Evolutionary conservation across 2,329 filamentous ascomycete genomes (phyloP).

Genomic region (Venturia nashicola): DNA sequence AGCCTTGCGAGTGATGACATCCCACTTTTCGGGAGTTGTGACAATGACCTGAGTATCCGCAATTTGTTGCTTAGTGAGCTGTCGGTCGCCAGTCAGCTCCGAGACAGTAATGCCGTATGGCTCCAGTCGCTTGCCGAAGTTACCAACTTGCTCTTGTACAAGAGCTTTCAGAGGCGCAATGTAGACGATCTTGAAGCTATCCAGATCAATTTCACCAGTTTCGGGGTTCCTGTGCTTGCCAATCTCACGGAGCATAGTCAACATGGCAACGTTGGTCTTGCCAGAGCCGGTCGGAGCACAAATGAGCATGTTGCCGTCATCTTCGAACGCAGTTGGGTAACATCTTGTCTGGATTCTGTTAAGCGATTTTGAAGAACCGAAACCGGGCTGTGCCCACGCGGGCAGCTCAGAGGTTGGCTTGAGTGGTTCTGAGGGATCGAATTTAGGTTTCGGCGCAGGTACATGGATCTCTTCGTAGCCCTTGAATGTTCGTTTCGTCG

Average conservation of each 20-base stretch:
- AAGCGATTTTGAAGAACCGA: conserved; percentile 72
- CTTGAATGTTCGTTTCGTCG: conserved; percentile 90
- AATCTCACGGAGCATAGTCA: conserved; percentile 90
- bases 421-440: conserved; percentile 60
- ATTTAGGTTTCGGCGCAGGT: conserved; percentile 77
- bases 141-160: conserved; percentile 95
- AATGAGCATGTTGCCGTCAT: conserved; percentile 95
- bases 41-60: conserved; percentile 96
- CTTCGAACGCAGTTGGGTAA: conserved; percentile 77
- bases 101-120: conserved; percentile 84
- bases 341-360: conserved; percentile 96
- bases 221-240: conserved; percentile 83
- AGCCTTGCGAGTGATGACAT: conserved; percentile 95
- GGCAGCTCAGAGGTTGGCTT: conserved; percentile 78
- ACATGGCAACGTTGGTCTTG: conserved; percentile 98
- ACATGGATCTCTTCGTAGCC: conserved; percentile 98
- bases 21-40: conserved; percentile 97
- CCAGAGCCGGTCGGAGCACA: conserved; percentile 95
- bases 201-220: conserved; percentile 88
- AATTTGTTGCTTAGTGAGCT: conserved; percentile 97
- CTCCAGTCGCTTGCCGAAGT: conserved; percentile 84
- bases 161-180: conserved; percentile 92
- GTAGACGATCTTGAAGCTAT: conserved; percentile 97
- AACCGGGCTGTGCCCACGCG: conserved; percentile 80
- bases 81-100: conserved; percentile 94